Conservation (phyloP, 495 filamentous ascomycete genomes). For the Neurospora sp. region DNA sequence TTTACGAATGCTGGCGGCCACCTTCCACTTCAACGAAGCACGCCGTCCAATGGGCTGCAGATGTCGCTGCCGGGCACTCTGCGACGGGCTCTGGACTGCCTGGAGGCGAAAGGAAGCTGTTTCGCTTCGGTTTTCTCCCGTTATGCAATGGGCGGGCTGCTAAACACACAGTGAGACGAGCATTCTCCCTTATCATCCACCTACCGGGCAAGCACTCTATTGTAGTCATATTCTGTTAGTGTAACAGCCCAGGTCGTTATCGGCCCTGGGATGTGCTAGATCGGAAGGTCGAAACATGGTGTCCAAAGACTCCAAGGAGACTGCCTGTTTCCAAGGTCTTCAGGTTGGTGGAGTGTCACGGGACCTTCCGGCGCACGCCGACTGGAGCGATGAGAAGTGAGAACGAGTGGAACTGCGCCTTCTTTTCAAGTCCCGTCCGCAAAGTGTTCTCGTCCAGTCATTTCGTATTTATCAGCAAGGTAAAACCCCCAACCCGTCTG, state of each 20-base stretch:
- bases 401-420: neutral
- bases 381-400: neutral
- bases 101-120: neutral
- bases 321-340: neutral
- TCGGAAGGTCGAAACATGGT: neutral
- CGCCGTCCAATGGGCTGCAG: neutral
- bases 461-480: neutral
- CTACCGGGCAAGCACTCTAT: neutral
- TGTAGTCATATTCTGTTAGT: neutral
- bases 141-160: neutral
- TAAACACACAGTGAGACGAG: neutral
- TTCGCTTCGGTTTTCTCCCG: neutral
- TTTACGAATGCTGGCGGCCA: neutral
- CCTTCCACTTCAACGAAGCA: neutral
- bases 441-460: neutral
- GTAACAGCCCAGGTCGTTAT: neutral
- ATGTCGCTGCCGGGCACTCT: neutral
- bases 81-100: neutral
- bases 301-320: neutral
- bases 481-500: neutral
- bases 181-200: neutral
- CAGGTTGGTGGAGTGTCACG: conserved; percentile 2
- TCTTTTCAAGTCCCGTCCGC: neutral
- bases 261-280: neutral
- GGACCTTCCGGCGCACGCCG: conserved; percentile 6